Evolutionary conservation across 2,329 filamentous ascomycete species (phyloP).

Genomic region (Coccinonectria pachysandricola): DNA sequence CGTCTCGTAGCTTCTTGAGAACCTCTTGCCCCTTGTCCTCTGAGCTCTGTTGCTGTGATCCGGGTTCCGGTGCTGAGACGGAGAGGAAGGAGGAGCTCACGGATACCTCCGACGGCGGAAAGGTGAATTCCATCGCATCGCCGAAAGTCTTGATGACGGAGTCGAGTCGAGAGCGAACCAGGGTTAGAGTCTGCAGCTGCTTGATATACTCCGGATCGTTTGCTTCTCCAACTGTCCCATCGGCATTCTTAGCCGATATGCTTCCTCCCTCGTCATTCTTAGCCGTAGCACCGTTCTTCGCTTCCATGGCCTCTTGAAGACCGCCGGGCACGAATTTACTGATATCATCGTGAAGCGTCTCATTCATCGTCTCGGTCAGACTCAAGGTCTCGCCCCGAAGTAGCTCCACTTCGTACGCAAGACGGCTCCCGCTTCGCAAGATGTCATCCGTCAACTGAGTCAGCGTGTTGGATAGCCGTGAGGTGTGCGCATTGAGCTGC

Average conservation of each 20-base stretch:
- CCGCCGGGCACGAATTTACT: conserved; percentile 56
- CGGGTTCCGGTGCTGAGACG: conserved; percentile 74
- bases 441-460: conserved; percentile 94
- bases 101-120: conserved; percentile 79
- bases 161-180: conserved; percentile 76
- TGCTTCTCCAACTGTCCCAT: conserved; percentile 8
- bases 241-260: conserved; percentile 4
- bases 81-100: conserved; percentile 80
- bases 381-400: conserved; percentile 77
- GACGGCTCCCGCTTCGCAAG: conserved; percentile 70
- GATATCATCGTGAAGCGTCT: conserved; percentile 62
- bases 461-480: conserved; percentile 67
- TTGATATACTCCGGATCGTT: conserved; percentile 59
- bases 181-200: conserved; percentile 70
- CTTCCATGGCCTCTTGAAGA: conserved; percentile 23
- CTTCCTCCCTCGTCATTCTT: conserved; percentile 16
- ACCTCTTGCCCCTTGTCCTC: conserved; percentile 83
- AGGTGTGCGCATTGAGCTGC: conserved; percentile 80
- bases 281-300: conserved; percentile 8
- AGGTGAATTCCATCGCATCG: conserved; percentile 88
- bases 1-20: conserved; percentile 57
- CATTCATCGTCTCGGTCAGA: conserved; percentile 68
- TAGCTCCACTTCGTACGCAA: conserved; percentile 92
- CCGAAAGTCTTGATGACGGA: conserved; percentile 86
- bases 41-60: conserved; percentile 51